phyloP scores from a whole-genome alignment of 345 rosid genomes.

The Bruguiera sexangula region DNA sequence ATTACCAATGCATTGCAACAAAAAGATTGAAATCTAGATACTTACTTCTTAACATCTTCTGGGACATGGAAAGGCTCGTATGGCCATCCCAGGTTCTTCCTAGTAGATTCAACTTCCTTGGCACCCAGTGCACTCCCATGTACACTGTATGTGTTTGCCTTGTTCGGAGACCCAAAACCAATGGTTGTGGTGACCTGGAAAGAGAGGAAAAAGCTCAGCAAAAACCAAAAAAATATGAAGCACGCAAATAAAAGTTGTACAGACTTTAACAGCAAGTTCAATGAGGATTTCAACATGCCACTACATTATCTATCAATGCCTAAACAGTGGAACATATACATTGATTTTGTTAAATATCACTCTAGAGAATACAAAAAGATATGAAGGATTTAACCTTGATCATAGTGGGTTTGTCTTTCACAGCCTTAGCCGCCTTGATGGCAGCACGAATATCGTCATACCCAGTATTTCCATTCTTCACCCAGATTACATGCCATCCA shows the following conservation, averaged over 20 bases:
- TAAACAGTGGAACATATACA: neutral
- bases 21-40: neutral
- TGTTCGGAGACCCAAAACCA: constrained; percentile 98
- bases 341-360: neutral
- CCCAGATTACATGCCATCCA: constrained; percentile 99
- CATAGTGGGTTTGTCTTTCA: constrained; percentile 87
- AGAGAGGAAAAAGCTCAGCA: neutral
- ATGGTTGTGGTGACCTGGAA: constrained; percentile 84
- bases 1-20: neutral
- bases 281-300: neutral
- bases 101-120: constrained; percentile 99
- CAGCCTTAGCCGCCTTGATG: constrained; percentile 95
- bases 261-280: neutral
- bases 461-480: constrained; percentile 97
- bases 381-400: constrained; percentile 50
- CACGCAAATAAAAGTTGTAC: neutral
- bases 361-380: neutral
- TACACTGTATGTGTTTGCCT: constrained; percentile 89
- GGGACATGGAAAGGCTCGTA: constrained; percentile 94
- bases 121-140: constrained; percentile 97
- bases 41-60: constrained; percentile 81
- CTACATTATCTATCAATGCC: neutral
- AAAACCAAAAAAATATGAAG: neutral
- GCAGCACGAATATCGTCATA: constrained; percentile 98
- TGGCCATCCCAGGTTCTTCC: constrained; percentile 96